Conservation (phyloP, 2,329 filamentous ascomycete genomes). For the Lecanicillium sp. region DNA sequence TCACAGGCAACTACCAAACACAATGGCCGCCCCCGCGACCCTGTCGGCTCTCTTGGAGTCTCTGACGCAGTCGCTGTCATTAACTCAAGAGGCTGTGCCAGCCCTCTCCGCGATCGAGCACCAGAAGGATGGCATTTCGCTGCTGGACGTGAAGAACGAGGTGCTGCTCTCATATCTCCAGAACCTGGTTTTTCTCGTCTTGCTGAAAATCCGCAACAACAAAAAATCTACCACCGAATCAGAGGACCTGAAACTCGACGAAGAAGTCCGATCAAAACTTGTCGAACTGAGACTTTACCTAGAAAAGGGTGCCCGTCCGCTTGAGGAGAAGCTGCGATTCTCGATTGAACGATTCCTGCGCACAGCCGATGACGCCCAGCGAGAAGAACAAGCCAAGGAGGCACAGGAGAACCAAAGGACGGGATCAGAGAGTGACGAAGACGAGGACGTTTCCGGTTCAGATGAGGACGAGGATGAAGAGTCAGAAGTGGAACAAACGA, state of each 20-base stretch:
- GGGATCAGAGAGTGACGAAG: conserved; percentile 17
- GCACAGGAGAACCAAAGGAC: conserved; percentile 20
- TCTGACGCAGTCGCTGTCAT: conserved; percentile 52
- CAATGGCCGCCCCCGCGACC: conserved; percentile 44
- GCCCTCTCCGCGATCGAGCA: conserved; percentile 58
- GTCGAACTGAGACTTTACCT: conserved; percentile 86
- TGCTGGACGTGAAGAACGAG: conserved; percentile 94
- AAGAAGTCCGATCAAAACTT: conserved; percentile 74
- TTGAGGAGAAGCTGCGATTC: conserved; percentile 88
- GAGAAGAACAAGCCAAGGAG: conserved; percentile 32
- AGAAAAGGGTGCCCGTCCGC: conserved; percentile 82
- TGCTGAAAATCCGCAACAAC: conserved; percentile 67
- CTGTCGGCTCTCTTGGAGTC: conserved; percentile 46
- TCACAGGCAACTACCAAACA: conserved; percentile 17
- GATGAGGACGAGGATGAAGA: conserved; percentile 29
- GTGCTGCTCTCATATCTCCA: conserved; percentile 95
- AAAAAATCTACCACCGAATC: conserved; percentile 20
- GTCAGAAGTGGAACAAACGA: conserved; percentile 17
- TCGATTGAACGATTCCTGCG: conserved; percentile 93
- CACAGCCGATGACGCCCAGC: conserved; percentile 69
- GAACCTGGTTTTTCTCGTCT: conserved; percentile 81
- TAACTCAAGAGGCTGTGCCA: conserved; percentile 62
- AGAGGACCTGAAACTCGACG: conserved; percentile 41
- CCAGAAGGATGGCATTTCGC: conserved; percentile 82
- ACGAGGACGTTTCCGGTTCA: conserved; percentile 24